These are phyloP conservation scores for Yamadazyma endophytica DNA, from an alignment of 805 yeast genomes.

Conservation along the genomic window DNA sequence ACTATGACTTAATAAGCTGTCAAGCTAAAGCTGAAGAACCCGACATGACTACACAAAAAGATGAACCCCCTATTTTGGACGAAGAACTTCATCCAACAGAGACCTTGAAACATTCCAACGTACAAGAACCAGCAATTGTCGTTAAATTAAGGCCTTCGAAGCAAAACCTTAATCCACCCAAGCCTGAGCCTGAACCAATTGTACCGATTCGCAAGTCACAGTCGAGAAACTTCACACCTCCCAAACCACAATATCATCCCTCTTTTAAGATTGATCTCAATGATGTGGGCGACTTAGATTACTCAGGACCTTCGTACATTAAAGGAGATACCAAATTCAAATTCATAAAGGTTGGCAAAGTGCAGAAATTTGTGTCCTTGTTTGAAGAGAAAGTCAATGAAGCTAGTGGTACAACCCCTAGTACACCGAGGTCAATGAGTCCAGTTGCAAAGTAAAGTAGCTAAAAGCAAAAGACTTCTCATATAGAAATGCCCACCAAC, in stretches of 20 bases:
- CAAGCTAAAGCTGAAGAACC: too few species aligned
- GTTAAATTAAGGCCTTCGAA: constrained; percentile 11
- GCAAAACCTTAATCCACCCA: constrained; percentile 5
- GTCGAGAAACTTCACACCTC: constrained; percentile 6
- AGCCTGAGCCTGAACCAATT: not conserved
- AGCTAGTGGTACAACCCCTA: constrained; percentile 4
- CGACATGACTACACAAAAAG: too few species aligned
- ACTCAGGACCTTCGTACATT: constrained; percentile 29
- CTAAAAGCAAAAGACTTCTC: too few species aligned
- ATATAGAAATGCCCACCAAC: too few species aligned
- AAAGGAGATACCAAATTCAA: constrained; percentile 40
- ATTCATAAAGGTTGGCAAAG: constrained; percentile 43
- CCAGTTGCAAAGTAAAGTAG: too few species aligned
- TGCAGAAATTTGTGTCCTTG: constrained; percentile 40
- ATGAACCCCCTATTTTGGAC: too few species aligned
- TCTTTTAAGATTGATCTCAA: constrained; percentile 9
- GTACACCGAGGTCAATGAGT: constrained; percentile 5
- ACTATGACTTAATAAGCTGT: too few species aligned
- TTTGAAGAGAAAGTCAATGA: constrained; percentile 32
- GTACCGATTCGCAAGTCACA: constrained; percentile 4
- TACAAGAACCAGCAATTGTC: not conserved
- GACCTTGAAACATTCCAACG: too few species aligned
- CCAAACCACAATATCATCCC: constrained; percentile 6
- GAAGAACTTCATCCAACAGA: too few species aligned
- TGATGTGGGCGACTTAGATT: constrained; percentile 9